These are phyloP conservation scores for Penicillium griseofulvum DNA, from an alignment of 2,329 filamentous ascomycete genomes.

Conservation along the genomic window DNA sequence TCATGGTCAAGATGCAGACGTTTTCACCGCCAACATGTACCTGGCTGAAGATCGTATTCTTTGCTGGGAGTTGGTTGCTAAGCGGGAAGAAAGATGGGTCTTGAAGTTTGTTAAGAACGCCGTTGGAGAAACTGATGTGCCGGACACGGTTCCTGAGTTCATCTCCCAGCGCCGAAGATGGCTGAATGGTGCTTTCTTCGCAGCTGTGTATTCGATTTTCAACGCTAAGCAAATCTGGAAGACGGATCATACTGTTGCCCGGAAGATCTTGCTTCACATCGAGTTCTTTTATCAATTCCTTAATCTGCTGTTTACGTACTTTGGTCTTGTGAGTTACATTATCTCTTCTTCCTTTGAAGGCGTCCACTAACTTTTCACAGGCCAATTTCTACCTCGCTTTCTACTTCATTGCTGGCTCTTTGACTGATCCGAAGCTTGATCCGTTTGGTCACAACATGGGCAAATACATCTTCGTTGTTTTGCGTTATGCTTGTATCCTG, in stretches of 20 bases:
- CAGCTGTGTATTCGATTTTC: constrained; percentile 92
- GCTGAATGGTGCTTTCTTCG: constrained; percentile 99
- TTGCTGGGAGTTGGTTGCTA: constrained; percentile 96
- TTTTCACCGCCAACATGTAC: constrained; percentile 99
- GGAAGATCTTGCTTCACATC: constrained; percentile 88
- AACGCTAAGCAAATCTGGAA: constrained; percentile 91
- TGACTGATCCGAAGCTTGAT: constrained; percentile 75
- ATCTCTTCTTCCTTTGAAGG: neutral
- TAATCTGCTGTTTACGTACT: constrained; percentile 91
- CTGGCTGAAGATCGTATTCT: constrained; percentile 97
- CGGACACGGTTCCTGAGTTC: constrained; percentile 91
- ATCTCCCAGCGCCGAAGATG: constrained; percentile 94
- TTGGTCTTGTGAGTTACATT: constrained; percentile 64
- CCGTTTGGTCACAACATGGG: constrained; percentile 89
- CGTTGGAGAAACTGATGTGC: constrained; percentile 96
- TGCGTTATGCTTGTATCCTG: constrained; percentile 81
- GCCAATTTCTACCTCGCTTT: constrained; percentile 99
- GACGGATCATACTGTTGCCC: constrained; percentile 84
- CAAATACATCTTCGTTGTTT: constrained; percentile 76
- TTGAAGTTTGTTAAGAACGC: constrained; percentile 97
- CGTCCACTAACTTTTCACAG: constrained; percentile 28
- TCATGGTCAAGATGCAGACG: constrained; percentile 91
- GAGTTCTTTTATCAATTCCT: constrained; percentile 96
- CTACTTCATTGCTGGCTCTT: constrained; percentile 92
- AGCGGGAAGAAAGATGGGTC: constrained; percentile 92